Evolutionary conservation across 805 yeast species (phyloP), one percentile per base, ranked within the genome.

Genomic region (Lipomyces sp.): DNA sequence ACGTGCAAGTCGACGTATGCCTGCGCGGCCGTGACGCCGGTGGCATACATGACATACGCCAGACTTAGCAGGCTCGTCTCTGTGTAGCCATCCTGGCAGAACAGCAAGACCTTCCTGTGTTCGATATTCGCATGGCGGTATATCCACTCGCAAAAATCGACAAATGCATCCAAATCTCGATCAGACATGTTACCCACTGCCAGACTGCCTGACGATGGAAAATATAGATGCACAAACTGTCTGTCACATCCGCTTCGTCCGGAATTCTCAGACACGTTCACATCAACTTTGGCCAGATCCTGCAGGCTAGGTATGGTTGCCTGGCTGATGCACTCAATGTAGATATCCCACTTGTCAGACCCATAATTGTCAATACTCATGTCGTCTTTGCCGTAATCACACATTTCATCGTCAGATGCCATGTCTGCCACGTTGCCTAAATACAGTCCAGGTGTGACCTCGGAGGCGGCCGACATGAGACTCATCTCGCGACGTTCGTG

Each of bases 81-180:
- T 0, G 97, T 91, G 77, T 93, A 94, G 0, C 98, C 98, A 77
- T 94, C 97, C 1, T 90, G 85, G 74, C 97, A 92, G 75, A 86
- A 88, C 8, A 93, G 79, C 66, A 93, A 80, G 0, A 86, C 79
- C 2, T 75, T 74, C 1, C 13, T 67, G 66, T 57, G 59, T 39
- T 53, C 72, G 72, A 13, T 62, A 48, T 56, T 65, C 77, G 2
- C 69, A 68, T 24, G 74, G 69, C 56, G 65, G 57, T 86, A 87
- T 18, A 92, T 78, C 51, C 89, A 78, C 75, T 89, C 90, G 76
- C 95, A 87, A 24, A 89, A 79, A 69, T 88, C 88, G 61, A 90
- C 81, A 42, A 92, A 83, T 6, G 90, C 82, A 32, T 84, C 79
- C 56, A 92, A 80, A 71, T 87, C 89, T 2, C 86, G 85, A 53